Conservation (phyloP, 2,329 filamentous ascomycete species). For the Rhinocladiella mackenziei region DNA sequence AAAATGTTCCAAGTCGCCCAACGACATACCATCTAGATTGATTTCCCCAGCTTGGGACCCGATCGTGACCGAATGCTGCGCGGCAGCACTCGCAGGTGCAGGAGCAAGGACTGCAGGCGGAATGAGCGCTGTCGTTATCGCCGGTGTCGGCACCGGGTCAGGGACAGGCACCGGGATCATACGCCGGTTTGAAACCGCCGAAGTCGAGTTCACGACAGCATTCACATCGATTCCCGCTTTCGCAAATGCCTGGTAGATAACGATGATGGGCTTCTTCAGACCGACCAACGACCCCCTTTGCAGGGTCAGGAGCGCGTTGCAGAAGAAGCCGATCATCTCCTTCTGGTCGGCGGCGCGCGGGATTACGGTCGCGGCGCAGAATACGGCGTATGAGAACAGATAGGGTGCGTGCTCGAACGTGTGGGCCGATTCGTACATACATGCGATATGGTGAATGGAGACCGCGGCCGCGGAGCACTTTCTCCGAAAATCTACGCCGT, state of each 20-base stretch:
- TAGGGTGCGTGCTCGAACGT: conserved; percentile 23
- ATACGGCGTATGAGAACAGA: conserved; percentile 23
- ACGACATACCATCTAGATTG: no score
- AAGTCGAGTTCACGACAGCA: no score
- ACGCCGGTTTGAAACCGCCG: no score
- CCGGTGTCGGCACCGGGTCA: no score
- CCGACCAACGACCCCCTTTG: conserved; percentile 39
- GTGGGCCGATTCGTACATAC: conserved; percentile 22
- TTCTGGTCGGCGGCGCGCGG: conserved; percentile 3
- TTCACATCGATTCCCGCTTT: neutral
- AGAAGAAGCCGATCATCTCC: conserved; percentile 37
- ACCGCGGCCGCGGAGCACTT: neutral
- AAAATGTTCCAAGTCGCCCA: no score
- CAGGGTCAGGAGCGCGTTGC: conserved; percentile 37
- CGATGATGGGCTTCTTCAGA: conserved; percentile 36
- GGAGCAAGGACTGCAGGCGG: no score
- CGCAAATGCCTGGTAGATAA: conserved; percentile 34
- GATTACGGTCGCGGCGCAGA: conserved; percentile 26
- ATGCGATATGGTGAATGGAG: conserved; percentile 10
- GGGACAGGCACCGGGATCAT: no score
- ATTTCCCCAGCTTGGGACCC: no score
- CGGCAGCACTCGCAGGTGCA: no score
- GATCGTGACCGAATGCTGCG: no score
- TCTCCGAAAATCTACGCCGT: neutral
- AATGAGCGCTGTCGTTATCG: no score